phyloP scores from a whole-genome alignment of 176 grass and related monocot genomes.

The Canna indica region DNA sequence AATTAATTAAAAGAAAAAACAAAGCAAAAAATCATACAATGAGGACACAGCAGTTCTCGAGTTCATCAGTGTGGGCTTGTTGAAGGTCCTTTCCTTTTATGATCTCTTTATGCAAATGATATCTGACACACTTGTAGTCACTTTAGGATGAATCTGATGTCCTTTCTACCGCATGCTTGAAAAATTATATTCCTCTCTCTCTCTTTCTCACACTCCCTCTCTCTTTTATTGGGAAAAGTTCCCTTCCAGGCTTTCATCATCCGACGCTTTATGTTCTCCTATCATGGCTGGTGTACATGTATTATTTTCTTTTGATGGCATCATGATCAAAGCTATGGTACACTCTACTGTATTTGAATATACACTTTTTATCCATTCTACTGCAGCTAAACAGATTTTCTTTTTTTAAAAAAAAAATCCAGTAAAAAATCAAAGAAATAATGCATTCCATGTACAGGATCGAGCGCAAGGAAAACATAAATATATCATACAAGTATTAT shows the following conservation, averaged over 20 bases:
- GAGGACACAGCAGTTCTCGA: not conserved
- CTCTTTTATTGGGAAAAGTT: slow-evolving; percentile 1
- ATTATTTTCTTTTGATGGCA: slow-evolving; percentile 7
- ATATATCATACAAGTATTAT: too few species aligned
- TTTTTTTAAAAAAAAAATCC: too few species aligned
- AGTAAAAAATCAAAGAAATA: too few species aligned
- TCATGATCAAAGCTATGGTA: not conserved
- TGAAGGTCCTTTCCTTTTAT: not conserved
- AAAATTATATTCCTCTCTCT: not conserved
- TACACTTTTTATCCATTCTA: too few species aligned
- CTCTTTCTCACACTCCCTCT: not conserved
- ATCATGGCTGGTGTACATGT: not conserved
- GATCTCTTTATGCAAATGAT: slow-evolving; percentile 4
- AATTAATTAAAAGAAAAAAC: not conserved
- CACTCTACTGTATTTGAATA: not conserved
- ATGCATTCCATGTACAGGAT: too few species aligned
- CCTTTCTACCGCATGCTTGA: slow-evolving; percentile 7
- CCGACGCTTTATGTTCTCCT: slow-evolving; percentile 7
- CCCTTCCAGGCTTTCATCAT: slow-evolving; percentile 9
- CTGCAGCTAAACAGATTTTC: too few species aligned
- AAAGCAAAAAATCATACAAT: not conserved
- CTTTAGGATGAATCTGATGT: slow-evolving; percentile 5
- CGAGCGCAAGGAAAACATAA: too few species aligned
- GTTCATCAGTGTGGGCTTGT: not conserved
- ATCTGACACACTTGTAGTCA: slow-evolving; percentile 1